Evolutionary conservation across 805 yeast genomes (phyloP).

Genomic region (Torulaspora delbrueckii): DNA sequence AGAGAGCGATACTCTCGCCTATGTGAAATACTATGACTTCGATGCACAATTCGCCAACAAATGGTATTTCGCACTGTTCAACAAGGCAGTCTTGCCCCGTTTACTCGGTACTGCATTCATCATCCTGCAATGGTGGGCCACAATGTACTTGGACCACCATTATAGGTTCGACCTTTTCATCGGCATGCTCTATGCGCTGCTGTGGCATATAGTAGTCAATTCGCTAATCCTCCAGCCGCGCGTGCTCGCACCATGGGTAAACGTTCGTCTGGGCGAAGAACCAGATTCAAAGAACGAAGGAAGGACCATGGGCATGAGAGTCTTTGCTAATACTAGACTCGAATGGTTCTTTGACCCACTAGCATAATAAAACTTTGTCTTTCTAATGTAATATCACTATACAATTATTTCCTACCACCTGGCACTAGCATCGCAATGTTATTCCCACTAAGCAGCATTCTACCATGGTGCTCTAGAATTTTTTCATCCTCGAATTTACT

Average conservation of each 20-base stretch:
- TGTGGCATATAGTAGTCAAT: conserved; percentile 41
- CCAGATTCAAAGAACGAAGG: conserved; percentile 40
- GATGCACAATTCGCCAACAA: conserved; percentile 13
- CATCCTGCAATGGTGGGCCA: conserved; percentile 66
- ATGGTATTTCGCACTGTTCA: conserved; percentile 25
- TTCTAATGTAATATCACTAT: neutral
- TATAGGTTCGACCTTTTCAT: conserved; percentile 58
- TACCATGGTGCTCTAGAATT: conserved; percentile 43
- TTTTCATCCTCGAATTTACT: conserved; percentile 37
- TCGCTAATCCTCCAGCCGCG: conserved; percentile 36
- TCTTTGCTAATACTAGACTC: conserved; percentile 45
- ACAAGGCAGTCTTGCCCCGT: conserved; percentile 28
- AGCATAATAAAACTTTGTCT: conserved; percentile 24
- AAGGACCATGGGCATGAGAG: conserved; percentile 60
- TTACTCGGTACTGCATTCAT: conserved; percentile 43
- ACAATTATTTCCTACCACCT: conserved; percentile 37
- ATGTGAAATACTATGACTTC: conserved; percentile 14
- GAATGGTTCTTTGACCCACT: conserved; percentile 54
- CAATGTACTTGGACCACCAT: conserved; percentile 69
- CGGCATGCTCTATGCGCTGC: conserved; percentile 51
- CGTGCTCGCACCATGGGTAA: conserved; percentile 32
- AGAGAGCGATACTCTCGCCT: neutral
- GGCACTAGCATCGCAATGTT: conserved; percentile 66
- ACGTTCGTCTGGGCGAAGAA: conserved; percentile 35
- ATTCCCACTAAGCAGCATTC: conserved; percentile 68